Evolutionary conservation across 768 basidiomycete genomes (phyloP).

Genomic region (Sarcomyxa edulis): DNA sequence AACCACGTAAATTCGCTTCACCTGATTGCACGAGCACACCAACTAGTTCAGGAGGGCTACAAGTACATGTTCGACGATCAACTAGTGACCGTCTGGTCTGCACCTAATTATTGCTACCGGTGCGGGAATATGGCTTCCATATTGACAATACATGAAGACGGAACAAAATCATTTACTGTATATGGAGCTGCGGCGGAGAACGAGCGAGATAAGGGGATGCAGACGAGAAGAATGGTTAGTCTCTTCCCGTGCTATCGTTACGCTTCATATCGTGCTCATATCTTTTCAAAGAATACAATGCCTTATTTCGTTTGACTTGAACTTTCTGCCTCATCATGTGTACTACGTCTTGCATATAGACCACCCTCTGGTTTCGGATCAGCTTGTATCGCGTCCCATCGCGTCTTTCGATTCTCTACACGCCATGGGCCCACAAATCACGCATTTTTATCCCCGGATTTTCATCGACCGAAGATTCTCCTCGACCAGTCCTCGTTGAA

Average conservation of each 20-base stretch:
- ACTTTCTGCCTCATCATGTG: too few species aligned
- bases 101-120: constrained; percentile 76
- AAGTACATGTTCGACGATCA: constrained; percentile 96
- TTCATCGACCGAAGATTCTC: too few species aligned
- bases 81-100: constrained; percentile 91
- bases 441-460: too few species aligned
- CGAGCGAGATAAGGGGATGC: constrained; percentile 76
- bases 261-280: constrained; percentile 2
- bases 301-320: constrained; percentile 50
- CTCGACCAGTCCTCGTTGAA: too few species aligned
- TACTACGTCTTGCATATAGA: too few species aligned
- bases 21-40: constrained; percentile 93
- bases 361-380: too few species aligned
- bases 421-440: too few species aligned
- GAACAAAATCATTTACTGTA: constrained; percentile 66
- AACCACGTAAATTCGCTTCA: constrained; percentile 85
- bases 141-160: constrained; percentile 73
- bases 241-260: not conserved
- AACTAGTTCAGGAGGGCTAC: constrained; percentile 92
- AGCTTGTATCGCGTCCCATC: too few species aligned
- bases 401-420: too few species aligned
- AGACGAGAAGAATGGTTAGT: constrained; percentile 68
- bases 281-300: constrained; percentile 39
- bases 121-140: constrained; percentile 93
- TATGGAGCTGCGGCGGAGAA: constrained; percentile 90